Evolutionary conservation across 2,329 filamentous ascomycete genomes (phyloP), one percentile per base, ranked within the genome.

Genomic region (Aureobasidium sp.): DNA sequence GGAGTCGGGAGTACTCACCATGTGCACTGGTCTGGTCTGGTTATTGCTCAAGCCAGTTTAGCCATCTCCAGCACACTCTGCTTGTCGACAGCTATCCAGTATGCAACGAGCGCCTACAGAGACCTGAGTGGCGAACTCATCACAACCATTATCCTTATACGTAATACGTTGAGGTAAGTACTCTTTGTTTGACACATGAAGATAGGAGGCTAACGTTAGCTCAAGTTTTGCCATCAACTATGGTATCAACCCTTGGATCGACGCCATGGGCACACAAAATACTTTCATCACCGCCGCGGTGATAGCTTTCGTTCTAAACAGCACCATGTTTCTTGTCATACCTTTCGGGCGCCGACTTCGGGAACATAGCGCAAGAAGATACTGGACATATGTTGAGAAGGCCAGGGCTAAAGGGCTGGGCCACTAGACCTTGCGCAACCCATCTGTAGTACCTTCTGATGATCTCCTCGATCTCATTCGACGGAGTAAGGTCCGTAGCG

Each of bases 121-220:
- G 75, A 76, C 2, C 75, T 79, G 34, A 74, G 75, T 1, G 77
- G 76, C 0, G 76, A 79, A 66, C 76, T 78, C 56, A 77, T 79
- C 69, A 72, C 71, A 3, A 76, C 73, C 20, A 72, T 79, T 17
- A 80, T 80, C 56, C 61, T 79, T 25, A 74, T 80, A 15, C 73
- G 78, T 3, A 80, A 80, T 63, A 79, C 77, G 1, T 78, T 80
- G 74, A 58, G 55, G 55, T 48, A 58, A 8, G 55, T 48, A 29
- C 8, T 20, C 31, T 12, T 5, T 36, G n/a, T 36, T 34, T 25
- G n/a, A 47, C 31, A 48, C 27, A 12, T 31, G n/a, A 29, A 12
- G 31, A 27, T 14, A 29, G 8, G 22, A 31, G 2, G 42, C 55
- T 58, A 20, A 58, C 22, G 34, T 7, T 2, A 15, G 6, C 27